Conservation (phyloP, 1,139 yeast genomes). For the Debaryomyces psychrophilus region DNA sequence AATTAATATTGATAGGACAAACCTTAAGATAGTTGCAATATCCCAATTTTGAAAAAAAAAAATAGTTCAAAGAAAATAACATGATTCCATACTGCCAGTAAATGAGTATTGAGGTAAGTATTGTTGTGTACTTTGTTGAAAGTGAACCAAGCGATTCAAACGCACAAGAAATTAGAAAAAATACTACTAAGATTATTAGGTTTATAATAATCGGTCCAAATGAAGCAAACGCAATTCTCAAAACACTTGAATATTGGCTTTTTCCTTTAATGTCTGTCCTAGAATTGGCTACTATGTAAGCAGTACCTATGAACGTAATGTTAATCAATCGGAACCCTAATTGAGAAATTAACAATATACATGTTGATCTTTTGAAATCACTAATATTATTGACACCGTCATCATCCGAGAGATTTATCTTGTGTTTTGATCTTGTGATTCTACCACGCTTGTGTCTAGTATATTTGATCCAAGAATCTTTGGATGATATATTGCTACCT, state of each 20-base stretch:
- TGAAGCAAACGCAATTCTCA: slow-evolving; percentile 46
- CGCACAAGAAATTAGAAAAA: slow-evolving; percentile 44
- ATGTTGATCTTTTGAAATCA: slow-evolving; percentile 44
- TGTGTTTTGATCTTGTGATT: slow-evolving; percentile 47
- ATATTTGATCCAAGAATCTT: slow-evolving; percentile 99
- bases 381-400: slow-evolving; percentile 34
- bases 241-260: slow-evolving; percentile 34
- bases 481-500: slow-evolving; percentile 98
- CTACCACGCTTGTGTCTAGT: slow-evolving; percentile 40
- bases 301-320: slow-evolving; percentile 34
- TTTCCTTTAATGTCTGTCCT: slow-evolving; percentile 39
- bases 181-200: slow-evolving; percentile 35
- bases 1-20: slow-evolving; percentile 40
- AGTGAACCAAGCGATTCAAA: slow-evolving; percentile 50
- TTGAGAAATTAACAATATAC: slow-evolving; percentile 36
- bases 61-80: slow-evolving; percentile 50
- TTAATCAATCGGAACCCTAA: slow-evolving; percentile 32
- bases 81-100: slow-evolving; percentile 45
- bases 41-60: slow-evolving; percentile 58
- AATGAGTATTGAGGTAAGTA: slow-evolving; percentile 47
- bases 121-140: slow-evolving; percentile 43
- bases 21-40: slow-evolving; percentile 53
- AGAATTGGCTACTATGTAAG: slow-evolving; percentile 50
- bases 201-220: slow-evolving; percentile 53
- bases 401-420: slow-evolving; percentile 22